A percentile compares a stretch with the other conserved stretches of the same genome.
Evolutionary conservation across 2,329 filamentous ascomycete species (phyloP).

Genomic region (Harringtonia lauricola): DNA sequence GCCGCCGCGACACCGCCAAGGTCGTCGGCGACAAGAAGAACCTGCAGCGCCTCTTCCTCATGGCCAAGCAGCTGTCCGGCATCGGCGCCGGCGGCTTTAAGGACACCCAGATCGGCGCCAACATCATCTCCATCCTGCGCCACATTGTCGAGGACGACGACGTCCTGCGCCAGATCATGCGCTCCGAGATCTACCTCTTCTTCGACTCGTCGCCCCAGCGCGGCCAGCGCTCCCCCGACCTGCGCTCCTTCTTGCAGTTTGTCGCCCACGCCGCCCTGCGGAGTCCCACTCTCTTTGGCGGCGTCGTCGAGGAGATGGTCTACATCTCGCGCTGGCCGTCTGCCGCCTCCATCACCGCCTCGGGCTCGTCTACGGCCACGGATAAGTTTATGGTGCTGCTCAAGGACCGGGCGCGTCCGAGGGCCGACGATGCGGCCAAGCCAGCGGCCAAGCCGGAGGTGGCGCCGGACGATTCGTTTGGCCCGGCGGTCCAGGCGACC

Average conservation of each 20-base stretch:
- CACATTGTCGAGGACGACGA: constrained; percentile 93
- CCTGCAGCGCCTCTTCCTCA: constrained; percentile 80
- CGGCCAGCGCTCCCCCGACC: constrained; percentile 50
- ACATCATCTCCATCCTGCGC: constrained; percentile 77
- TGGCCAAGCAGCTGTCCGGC: constrained; percentile 85
- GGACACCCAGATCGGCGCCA: constrained; percentile 38
- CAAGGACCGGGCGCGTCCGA: neutral
- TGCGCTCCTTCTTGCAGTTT: constrained; percentile 60
- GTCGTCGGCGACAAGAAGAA: constrained; percentile 79
- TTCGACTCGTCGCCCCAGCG: constrained; percentile 52
- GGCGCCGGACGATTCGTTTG: constrained; percentile 30
- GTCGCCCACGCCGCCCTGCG: constrained; percentile 73
- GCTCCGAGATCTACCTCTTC: constrained; percentile 70
- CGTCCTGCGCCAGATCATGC: constrained; percentile 83
- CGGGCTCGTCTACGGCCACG: too few species aligned
- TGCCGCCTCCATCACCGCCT: neutral
- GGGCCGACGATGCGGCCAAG: too few species aligned
- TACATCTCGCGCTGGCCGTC: constrained; percentile 53
- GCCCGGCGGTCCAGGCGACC: constrained; percentile 32
- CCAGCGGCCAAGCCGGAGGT: too few species aligned
- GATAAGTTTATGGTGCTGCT: constrained; percentile 2
- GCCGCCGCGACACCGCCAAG: constrained; percentile 63
- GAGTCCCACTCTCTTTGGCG: constrained; percentile 74
- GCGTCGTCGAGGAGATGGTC: constrained; percentile 76
- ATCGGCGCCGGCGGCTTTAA: constrained; percentile 63